A percentile compares a stretch with the other conserved stretches of the same genome.
phyloP scores from a whole-genome alignment of 2,329 filamentous ascomycete genomes.

The Ascochyta viciae-villosae region DNA sequence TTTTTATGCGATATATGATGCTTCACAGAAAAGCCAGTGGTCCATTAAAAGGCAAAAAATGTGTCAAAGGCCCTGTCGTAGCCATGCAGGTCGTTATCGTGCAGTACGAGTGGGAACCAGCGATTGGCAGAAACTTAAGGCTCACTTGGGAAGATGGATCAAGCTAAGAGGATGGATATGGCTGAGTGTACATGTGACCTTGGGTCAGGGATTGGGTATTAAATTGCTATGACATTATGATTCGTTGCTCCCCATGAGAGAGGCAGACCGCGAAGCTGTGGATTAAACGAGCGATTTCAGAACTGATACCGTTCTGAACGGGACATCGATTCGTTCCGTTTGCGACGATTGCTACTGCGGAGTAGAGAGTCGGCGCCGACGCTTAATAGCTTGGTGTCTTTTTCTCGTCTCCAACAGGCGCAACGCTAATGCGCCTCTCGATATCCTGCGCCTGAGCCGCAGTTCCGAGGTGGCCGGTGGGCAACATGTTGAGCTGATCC shows the following conservation, averaged over 20 bases:
- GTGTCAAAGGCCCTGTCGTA: too few species aligned
- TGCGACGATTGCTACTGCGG: neutral
- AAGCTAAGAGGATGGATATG: too few species aligned
- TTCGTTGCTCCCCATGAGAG: neutral
- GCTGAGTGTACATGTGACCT: neutral
- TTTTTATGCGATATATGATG: too few species aligned
- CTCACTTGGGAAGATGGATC: too few species aligned
- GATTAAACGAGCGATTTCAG: neutral
- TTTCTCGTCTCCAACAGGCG: conserved; percentile 7
- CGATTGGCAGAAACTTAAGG: too few species aligned
- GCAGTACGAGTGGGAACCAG: too few species aligned
- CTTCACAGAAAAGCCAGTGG: too few species aligned
- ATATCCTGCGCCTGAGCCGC: conserved; percentile 37
- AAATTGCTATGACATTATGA: conserved; percentile 9
- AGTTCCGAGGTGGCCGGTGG: conserved; percentile 46
- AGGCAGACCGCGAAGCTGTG: neutral
- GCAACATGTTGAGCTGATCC: conserved; percentile 48
- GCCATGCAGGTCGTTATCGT: too few species aligned
- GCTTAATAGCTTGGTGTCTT: conserved; percentile 6
- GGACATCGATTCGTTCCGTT: neutral
- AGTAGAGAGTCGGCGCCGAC: neutral
- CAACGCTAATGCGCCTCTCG: conserved; percentile 34
- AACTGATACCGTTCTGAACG: neutral
- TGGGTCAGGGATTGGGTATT: conserved; percentile 10
- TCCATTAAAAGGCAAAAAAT: too few species aligned